These are phyloP conservation scores for Fusarium sp. DNA, from an alignment of 2,329 filamentous ascomycete species.

Conservation along the genomic window DNA sequence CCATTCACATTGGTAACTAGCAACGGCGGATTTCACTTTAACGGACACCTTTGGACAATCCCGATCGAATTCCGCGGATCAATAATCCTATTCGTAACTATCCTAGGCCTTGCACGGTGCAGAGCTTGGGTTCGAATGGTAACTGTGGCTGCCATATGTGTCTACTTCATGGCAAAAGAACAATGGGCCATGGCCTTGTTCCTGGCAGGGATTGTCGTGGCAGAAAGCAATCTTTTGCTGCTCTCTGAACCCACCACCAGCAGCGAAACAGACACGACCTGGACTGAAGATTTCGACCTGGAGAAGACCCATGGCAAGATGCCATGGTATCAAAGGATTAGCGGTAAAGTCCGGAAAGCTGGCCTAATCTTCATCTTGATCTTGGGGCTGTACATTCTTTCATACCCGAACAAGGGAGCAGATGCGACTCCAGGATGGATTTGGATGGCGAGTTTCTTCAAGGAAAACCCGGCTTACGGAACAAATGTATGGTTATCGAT, in stretches of 20 bases:
- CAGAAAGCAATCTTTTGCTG: not conserved
- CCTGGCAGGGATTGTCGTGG: not conserved
- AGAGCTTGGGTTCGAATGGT: not conserved
- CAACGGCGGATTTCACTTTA: not conserved
- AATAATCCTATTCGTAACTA: not conserved
- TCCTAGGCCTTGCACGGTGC: not conserved
- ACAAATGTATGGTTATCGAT: not conserved
- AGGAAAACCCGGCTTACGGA: not conserved
- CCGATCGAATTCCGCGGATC: not conserved
- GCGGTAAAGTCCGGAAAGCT: not conserved
- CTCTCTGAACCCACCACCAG: not conserved
- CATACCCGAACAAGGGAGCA: not conserved
- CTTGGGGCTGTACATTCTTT: not conserved
- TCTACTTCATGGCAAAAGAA: not conserved
- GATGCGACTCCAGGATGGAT: not conserved
- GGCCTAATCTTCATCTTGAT: not conserved
- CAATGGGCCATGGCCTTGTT: not conserved
- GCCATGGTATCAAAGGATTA: not conserved
- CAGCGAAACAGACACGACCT: not conserved
- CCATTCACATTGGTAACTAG: not conserved
- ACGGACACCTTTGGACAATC: not conserved
- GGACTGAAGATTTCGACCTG: not conserved
- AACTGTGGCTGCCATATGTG: not conserved
- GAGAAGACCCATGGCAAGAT: not conserved
- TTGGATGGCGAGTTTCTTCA: not conserved